Percentiles rank a stretch among this genome's conserved stretches.
Evolutionary conservation across 2,329 filamentous ascomycete genomes (phyloP).

Genomic region (Aureobasidium mangrovei): DNA sequence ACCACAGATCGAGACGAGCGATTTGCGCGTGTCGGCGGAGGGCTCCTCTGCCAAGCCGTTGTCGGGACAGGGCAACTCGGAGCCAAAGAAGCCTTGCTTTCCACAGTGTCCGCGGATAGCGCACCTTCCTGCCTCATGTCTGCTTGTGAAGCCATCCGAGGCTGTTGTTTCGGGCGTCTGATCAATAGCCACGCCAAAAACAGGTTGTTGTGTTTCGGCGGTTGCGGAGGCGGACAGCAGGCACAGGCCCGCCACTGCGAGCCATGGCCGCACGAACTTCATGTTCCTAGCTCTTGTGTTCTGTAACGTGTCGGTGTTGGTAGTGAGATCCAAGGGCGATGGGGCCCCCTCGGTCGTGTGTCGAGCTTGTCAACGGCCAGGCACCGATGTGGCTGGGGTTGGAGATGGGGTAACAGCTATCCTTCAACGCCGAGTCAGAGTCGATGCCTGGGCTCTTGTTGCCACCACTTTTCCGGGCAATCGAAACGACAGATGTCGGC

Average conservation of each 20-base stretch:
- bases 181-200: background rate
- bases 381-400: background rate
- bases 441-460: too few species aligned
- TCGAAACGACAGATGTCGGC: too few species aligned
- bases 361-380: background rate
- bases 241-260: conserved; percentile 9
- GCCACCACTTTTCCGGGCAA: too few species aligned
- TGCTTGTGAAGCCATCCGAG: conserved; percentile 27
- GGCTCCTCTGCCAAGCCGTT: conserved; percentile 75
- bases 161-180: background rate
- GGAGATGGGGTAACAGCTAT: too few species aligned
- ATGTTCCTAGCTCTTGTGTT: conserved; percentile 6
- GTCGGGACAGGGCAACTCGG: conserved; percentile 84
- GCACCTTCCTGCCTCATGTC: conserved; percentile 80
- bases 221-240: background rate
- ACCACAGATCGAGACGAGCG: conserved; percentile 79
- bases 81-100: conserved; percentile 80
- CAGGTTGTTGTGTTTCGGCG: conserved; percentile 3
- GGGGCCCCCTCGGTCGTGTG: background rate
- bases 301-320: background rate
- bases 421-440: too few species aligned
- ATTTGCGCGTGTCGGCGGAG: conserved; percentile 59
- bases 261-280: conserved; percentile 6
- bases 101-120: conserved; percentile 88
- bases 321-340: background rate